Base-by-base conservation (phyloP, 345 rosid genomes). In the Litchi chinensis region DNA sequence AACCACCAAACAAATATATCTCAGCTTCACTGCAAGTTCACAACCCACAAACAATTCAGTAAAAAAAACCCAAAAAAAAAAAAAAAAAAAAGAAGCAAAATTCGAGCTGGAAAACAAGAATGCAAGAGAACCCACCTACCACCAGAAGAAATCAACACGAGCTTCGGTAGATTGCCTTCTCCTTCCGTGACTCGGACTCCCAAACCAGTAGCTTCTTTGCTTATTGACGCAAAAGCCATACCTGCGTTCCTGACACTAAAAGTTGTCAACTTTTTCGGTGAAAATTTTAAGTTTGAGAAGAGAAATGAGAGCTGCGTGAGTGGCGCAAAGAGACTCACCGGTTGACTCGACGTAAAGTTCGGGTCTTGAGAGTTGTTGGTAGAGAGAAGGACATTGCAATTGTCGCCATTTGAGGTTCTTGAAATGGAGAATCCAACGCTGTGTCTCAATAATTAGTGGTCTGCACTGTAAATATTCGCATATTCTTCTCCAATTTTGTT, bases 1-100 rank as follows among this genome's bases (percentile, higher is more conserved):
- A 93, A 44, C 94, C 98, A 72, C 99, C 99, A 82, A 86, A 95
- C 16, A 93, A 76, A 79, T 95, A 95, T 77, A 95, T 83, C 88
- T 93, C 97, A 64, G 96, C 99, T 86, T 92, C 98, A 77, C 97
- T 95, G 79, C 81, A 39, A 46, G 8, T 46, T 46, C 52, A 46
- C 8, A 46, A 70, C 54, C 43, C 52, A 65, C 13, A 5, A 40
- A 43, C 52, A 63, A 65, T 39, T 16, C 52, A 41, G 3, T 56
- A 28, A 64, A 18, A 39, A 44, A 9, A 52, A 13, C 32, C 60
- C 2, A 62, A 26, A 15, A 24, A 22, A 15, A 21, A 18, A 8
- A 12, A 0, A 0, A 3, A 28, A 3, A 8, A 43, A 24, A 28
- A 46, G n/a, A n/a, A 72, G 28, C 8, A 65, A 67, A 76, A 24